These are phyloP conservation scores for Neonectria magnoliae DNA, from an alignment of 2,329 filamentous ascomycete genomes.

Conservation along the genomic window DNA sequence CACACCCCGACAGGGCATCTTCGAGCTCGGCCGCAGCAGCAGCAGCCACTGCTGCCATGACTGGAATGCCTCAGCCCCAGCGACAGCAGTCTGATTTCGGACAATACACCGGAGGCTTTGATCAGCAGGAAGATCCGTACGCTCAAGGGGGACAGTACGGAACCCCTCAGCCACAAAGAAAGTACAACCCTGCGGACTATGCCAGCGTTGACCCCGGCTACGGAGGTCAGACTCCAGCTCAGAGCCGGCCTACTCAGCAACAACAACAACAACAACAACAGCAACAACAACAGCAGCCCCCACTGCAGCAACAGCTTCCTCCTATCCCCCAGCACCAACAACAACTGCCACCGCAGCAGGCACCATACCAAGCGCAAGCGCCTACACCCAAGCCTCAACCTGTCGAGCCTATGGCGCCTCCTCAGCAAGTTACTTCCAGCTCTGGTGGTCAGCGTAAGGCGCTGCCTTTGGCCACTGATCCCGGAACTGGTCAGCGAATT, in stretches of 20 bases:
- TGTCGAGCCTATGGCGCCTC: slow-evolving; percentile 48
- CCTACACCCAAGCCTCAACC: slow-evolving; percentile 53
- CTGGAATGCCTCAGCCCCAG: slow-evolving; percentile 53
- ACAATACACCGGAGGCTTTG: slow-evolving; percentile 47
- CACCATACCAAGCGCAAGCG: slow-evolving; percentile 43
- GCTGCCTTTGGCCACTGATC: slow-evolving; percentile 75
- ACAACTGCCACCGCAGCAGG: slow-evolving; percentile 44
- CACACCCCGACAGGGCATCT: slow-evolving; percentile 63
- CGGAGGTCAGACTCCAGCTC: slow-evolving; percentile 44
- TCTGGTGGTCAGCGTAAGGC: slow-evolving; percentile 61
- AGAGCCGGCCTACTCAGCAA: slow-evolving; percentile 47
- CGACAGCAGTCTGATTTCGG: slow-evolving; percentile 48
- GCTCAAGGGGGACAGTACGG: slow-evolving; percentile 47
- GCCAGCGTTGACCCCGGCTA: slow-evolving; percentile 67
- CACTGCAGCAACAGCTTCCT: slow-evolving; percentile 51
- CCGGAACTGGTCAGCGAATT: slow-evolving; percentile 83
- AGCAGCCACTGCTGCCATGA: slow-evolving; percentile 67
- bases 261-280: slow-evolving; percentile 50
- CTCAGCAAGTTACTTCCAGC: slow-evolving; percentile 29
- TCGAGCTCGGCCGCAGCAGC: slow-evolving; percentile 66
- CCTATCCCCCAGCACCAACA: slow-evolving; percentile 51
- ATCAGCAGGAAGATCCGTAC: slow-evolving; percentile 51
- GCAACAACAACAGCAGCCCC: slow-evolving; percentile 41
- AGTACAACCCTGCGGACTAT: slow-evolving; percentile 83
- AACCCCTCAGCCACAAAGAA: slow-evolving; percentile 61